Percentiles rank a stretch among this genome's conserved stretches.
phyloP scores from a whole-genome alignment of 2,329 filamentous ascomycete genomes.

The Microcera coccophila region DNA sequence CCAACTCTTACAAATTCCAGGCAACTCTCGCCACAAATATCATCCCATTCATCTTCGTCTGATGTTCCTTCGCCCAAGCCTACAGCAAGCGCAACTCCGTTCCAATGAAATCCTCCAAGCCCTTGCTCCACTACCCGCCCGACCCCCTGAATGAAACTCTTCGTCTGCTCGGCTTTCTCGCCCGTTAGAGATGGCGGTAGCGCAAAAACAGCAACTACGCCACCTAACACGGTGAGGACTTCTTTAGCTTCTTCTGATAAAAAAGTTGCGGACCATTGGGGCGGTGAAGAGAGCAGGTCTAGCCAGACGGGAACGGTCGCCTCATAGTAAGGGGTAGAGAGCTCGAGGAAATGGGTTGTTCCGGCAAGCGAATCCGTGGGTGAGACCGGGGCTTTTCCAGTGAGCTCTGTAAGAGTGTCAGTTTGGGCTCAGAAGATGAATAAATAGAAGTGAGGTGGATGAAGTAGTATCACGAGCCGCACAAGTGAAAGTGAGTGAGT shows the following conservation, averaged over 20 bases:
- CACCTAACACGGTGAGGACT: slow-evolving; percentile 58
- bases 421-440: background rate
- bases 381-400: slow-evolving; percentile 40
- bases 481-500: background rate
- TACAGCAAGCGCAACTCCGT: slow-evolving; percentile 59
- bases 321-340: slow-evolving; percentile 60
- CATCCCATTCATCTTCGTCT: slow-evolving; percentile 56
- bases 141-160: slow-evolving; percentile 48
- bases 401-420: slow-evolving; percentile 44
- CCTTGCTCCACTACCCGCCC: slow-evolving; percentile 54
- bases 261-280: slow-evolving; percentile 57
- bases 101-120: slow-evolving; percentile 60
- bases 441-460: too few relatives aligned
- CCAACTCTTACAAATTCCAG: slow-evolving; percentile 60
- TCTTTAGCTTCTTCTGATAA: slow-evolving; percentile 58
- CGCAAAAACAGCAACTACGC: slow-evolving; percentile 46
- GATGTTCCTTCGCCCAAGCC: slow-evolving; percentile 45
- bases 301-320: slow-evolving; percentile 62
- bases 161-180: slow-evolving; percentile 21
- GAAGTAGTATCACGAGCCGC: too few relatives aligned
- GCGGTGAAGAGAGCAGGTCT: slow-evolving; percentile 52
- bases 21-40: slow-evolving; percentile 52
- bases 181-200: slow-evolving; percentile 15
- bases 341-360: slow-evolving; percentile 51
- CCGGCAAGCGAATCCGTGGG: slow-evolving; percentile 50